Conservation (phyloP, 2,329 filamentous ascomycete genomes). For the Cercospora zeina region DNA sequence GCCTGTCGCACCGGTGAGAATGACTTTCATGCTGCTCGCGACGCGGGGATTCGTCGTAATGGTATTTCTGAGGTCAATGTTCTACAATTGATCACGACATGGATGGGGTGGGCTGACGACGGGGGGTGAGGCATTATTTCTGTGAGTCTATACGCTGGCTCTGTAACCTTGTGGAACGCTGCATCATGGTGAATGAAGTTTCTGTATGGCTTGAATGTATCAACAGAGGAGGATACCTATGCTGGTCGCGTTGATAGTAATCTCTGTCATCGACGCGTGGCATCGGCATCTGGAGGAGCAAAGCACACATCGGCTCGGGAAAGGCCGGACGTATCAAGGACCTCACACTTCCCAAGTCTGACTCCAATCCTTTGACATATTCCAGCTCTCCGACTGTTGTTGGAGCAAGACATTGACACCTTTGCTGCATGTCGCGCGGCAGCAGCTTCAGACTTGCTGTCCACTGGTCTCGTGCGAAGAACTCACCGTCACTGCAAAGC, state of each 20-base stretch:
- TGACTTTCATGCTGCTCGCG: slow-evolving; percentile 56
- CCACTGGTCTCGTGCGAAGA: not conserved
- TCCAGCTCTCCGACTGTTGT: not conserved
- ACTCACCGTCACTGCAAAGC: not conserved
- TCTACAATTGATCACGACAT: not conserved
- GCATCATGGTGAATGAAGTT: not conserved
- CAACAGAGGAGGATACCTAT: not conserved
- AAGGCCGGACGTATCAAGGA: not conserved
- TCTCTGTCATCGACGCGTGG: not conserved
- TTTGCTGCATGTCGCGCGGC: not conserved
- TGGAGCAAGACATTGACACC: not conserved
- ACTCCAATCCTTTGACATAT: not conserved
- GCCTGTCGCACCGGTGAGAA: slow-evolving; percentile 61
- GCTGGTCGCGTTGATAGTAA: not conserved
- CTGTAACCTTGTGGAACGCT: not conserved
- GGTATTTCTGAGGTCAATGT: not conserved
- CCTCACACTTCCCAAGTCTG: no score
- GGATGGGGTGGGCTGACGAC: slow-evolving; percentile 1
- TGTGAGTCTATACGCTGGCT: not conserved
- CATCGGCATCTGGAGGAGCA: not conserved
- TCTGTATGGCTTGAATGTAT: not conserved
- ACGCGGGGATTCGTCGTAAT: not conserved
- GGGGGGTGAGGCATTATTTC: not conserved
- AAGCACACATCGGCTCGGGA: not conserved
- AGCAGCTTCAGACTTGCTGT: no score